Conservation (phyloP, 495 filamentous ascomycete genomes). For the Penicillium ochrochloron region DNA sequence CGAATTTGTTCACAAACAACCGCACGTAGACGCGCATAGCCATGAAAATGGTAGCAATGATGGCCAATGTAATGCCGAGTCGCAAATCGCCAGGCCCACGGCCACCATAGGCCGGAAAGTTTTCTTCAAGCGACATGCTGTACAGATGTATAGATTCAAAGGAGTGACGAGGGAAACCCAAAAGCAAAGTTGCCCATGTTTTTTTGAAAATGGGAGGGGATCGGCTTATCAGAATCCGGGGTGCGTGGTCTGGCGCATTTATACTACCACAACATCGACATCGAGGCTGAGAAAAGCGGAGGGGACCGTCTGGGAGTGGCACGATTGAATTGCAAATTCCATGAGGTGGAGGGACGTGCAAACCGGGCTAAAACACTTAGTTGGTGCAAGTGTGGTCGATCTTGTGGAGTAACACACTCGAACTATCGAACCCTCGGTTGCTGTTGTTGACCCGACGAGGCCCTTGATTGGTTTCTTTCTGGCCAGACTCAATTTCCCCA, state of each 20-base stretch:
- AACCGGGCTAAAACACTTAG: slow-evolving; percentile 22
- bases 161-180: slow-evolving; percentile 18
- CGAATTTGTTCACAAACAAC: slow-evolving; percentile 32
- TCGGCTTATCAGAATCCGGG: slow-evolving; percentile 4
- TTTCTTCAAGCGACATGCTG: slow-evolving; percentile 23
- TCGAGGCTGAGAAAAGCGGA: slow-evolving; percentile 17
- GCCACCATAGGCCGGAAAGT: slow-evolving; percentile 31
- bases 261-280: slow-evolving; percentile 3
- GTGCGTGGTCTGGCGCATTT: slow-evolving; percentile 10
- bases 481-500: slow-evolving; percentile 9
- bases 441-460: slow-evolving; percentile 3
- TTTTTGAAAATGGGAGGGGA: not conserved
- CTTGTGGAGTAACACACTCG: slow-evolving; percentile 23
- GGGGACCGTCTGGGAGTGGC: slow-evolving; percentile 4
- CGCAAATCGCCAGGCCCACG: slow-evolving; percentile 29
- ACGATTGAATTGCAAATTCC: slow-evolving; percentile 17
- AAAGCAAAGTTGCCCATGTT: slow-evolving; percentile 17
- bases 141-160: slow-evolving; percentile 14
- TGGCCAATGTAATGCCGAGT: slow-evolving; percentile 26
- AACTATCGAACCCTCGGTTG: slow-evolving; percentile 11
- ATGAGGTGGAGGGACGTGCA: slow-evolving; percentile 15
- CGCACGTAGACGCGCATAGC: slow-evolving; percentile 31
- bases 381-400: slow-evolving; percentile 22
- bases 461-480: slow-evolving; percentile 11
- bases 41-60: slow-evolving; percentile 33